Percentiles rank a stretch among this genome's conserved stretches.
These are phyloP conservation scores for Filobasidium floriforme DNA, from an alignment of 768 basidiomycete genomes.

Conservation along the genomic window DNA sequence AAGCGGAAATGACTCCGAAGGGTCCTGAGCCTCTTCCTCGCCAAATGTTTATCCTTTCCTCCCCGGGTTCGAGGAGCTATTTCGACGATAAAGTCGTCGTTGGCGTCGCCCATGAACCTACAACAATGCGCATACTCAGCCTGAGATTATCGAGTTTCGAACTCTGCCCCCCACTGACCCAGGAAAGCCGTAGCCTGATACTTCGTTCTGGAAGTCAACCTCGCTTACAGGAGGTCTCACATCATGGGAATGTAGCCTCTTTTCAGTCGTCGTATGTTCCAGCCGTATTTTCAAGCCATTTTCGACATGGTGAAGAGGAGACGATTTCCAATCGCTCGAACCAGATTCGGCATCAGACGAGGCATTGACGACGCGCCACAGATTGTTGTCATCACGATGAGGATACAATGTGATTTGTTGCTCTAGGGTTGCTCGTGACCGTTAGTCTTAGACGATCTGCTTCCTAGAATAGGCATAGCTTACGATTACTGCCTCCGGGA, in stretches of 20 bases:
- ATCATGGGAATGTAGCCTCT: constrained; percentile 90
- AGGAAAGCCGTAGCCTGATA: constrained; percentile 82
- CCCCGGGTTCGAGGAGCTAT: constrained; percentile 59
- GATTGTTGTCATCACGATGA: constrained; percentile 92
- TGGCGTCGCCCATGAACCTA: constrained; percentile 71
- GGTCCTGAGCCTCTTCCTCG: constrained; percentile 65
- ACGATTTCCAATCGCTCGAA: constrained; percentile 51
- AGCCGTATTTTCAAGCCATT: constrained; percentile 68
- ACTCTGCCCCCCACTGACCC: constrained; percentile 47
- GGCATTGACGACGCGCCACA: constrained; percentile 77
- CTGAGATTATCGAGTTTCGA: background rate
- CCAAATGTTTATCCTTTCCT: constrained; percentile 56
- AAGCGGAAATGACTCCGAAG: constrained; percentile 74
- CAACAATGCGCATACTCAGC: background rate
- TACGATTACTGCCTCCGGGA: constrained; percentile 83
- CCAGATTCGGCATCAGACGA: constrained; percentile 49
- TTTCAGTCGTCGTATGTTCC: constrained; percentile 69
- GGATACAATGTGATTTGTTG: constrained; percentile 99
- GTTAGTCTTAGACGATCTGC: background rate
- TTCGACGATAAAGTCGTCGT: constrained; percentile 82
- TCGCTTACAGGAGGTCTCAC: constrained; percentile 89
- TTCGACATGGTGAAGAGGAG: constrained; percentile 59
- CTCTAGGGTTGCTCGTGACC: constrained; percentile 51
- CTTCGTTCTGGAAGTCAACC: constrained; percentile 98
- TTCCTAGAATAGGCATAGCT: constrained; percentile 31